These are phyloP conservation scores for Rhizopus sp. DNA, from an alignment of 371 early-diverging fungal genomes.

Conservation along the genomic window DNA sequence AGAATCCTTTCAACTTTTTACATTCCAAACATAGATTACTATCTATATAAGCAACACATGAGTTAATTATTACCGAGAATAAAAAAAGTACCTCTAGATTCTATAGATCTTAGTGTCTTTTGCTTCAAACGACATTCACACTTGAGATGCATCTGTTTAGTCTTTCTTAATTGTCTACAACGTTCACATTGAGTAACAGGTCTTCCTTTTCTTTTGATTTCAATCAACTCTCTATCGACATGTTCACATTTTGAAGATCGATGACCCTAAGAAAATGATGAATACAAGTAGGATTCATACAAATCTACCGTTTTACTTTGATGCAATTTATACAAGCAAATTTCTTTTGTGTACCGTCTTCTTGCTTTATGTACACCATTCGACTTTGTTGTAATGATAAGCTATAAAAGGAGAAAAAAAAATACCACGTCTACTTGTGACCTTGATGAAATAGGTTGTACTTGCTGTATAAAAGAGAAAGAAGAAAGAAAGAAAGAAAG, in stretches of 20 bases:
- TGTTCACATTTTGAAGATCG: conserved; percentile 64
- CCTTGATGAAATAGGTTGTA: too few species aligned
- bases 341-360: conserved; percentile 42
- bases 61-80: too few species aligned
- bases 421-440: not conserved
- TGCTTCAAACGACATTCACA: conserved; percentile 59
- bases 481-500: too few species aligned
- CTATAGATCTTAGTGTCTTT: not conserved
- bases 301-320: too few species aligned
- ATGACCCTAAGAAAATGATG: conserved; percentile 52
- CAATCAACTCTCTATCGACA: conserved; percentile 61
- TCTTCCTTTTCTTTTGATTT: conserved; percentile 76
- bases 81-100: not conserved
- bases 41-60: too few species aligned
- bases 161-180: conserved; percentile 72
- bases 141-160: conserved; percentile 71
- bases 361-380: conserved; percentile 34
- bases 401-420: conserved; percentile 3
- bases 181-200: conserved; percentile 76
- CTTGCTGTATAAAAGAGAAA: too few species aligned
- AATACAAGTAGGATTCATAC: too few species aligned
- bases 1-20: not conserved
- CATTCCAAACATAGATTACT: not conserved
- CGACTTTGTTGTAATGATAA: not conserved
- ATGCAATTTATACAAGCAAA: conserved; percentile 50